Percentiles rank a stretch among this genome's conserved stretches.
Evolutionary conservation across 139 green algal genomes (phyloP).

Genomic region (Chlamydomonas sp.): DNA sequence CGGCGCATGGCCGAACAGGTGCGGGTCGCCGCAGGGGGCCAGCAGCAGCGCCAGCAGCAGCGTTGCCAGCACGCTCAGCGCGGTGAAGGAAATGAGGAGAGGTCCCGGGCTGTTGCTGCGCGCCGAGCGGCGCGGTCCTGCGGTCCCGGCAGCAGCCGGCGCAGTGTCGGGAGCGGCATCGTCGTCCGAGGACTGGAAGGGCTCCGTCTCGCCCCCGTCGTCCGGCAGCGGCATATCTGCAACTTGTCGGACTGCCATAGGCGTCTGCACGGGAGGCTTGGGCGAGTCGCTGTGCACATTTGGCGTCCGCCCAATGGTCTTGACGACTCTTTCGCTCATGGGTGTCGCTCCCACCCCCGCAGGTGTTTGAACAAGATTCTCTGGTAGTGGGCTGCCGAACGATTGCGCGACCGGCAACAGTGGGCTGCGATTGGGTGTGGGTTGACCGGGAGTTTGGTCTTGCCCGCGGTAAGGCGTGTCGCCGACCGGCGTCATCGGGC

Average conservation of each 20-base stretch:
- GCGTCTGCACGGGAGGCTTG: not conserved
- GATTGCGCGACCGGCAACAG: no score
- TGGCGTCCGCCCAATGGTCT: no score
- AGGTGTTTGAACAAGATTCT: no score
- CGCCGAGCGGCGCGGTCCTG: not conserved
- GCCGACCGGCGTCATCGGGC: no score
- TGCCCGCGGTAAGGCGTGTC: no score
- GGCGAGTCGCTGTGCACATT: no score
- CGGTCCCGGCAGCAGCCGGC: not conserved
- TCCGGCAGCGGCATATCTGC: constrained; percentile 9
- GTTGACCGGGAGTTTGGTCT: no score
- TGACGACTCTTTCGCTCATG: no score
- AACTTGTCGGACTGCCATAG: not conserved
- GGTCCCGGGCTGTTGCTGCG: not conserved
- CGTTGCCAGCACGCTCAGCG: not conserved
- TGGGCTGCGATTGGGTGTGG: no score
- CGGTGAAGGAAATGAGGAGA: not conserved
- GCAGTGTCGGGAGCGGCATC: not conserved
- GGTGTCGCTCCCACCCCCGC: no score
- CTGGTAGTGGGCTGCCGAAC: no score
- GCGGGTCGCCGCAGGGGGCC: not conserved
- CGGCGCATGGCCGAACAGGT: not conserved
- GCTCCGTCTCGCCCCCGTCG: constrained; percentile 2
- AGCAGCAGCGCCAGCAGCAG: not conserved
- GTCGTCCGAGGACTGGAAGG: constrained; percentile 15